Conservation (phyloP, 164 flowering plant species). For the Piper betle region DNA sequence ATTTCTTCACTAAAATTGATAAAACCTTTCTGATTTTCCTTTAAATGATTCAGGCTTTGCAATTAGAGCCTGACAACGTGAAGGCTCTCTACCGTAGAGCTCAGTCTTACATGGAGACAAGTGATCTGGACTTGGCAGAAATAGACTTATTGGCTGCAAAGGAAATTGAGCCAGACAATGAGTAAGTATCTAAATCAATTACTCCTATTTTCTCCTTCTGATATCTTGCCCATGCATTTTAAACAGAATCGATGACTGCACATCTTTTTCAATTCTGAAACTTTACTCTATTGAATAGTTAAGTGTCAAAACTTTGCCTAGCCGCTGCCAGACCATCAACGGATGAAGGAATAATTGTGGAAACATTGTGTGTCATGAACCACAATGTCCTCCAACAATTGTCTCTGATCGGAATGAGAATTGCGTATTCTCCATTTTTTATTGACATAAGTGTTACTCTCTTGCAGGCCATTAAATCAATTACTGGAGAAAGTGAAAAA, state of each 20-base stretch:
- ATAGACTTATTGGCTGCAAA: slow-evolving; percentile 35
- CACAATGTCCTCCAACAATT: not conserved
- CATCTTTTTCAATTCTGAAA: not conserved
- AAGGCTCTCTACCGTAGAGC: slow-evolving; percentile 46
- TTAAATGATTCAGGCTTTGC: slow-evolving; percentile 29
- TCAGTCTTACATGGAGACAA: slow-evolving; percentile 29
- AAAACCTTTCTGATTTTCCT: not conserved
- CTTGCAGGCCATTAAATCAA: slow-evolving; percentile 7
- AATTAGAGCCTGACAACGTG: slow-evolving; percentile 32
- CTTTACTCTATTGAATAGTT: not conserved
- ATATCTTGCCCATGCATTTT: not conserved
- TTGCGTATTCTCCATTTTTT: not conserved
- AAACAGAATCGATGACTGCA: not conserved
- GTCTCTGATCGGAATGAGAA: not conserved
- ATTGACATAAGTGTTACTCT: not conserved
- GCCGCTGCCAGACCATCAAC: not conserved
- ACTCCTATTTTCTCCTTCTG: not conserved
- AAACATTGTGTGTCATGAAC: not conserved
- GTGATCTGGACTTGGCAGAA: slow-evolving; percentile 44
- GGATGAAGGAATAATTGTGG: not conserved
- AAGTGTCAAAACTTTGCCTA: not conserved
- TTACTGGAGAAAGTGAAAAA: slow-evolving; percentile 12
- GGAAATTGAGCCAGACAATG: slow-evolving; percentile 33
- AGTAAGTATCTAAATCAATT: slow-evolving; percentile 11
- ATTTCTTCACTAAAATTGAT: not conserved